Evolutionary conservation across 2,329 filamentous ascomycete species (phyloP), one percentile per base, ranked within the genome.

Genomic region (Aureobasidium mangrovei): DNA sequence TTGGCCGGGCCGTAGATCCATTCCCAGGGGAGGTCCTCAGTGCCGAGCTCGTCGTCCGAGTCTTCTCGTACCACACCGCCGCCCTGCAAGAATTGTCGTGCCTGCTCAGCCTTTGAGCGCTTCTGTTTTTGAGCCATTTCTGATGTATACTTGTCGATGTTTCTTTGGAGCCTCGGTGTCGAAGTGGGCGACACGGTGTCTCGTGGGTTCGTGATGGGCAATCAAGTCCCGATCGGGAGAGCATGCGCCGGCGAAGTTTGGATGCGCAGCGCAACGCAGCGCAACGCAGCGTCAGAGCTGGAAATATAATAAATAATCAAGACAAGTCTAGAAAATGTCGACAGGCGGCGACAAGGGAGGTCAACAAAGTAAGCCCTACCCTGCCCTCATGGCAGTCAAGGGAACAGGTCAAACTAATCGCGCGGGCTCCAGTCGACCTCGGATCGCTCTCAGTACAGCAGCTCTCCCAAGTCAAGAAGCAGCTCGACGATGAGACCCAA

Each of bases 401-500:
- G 1, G n/a, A n/a, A 45, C 2, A 39, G 6, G 7, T 4, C 4
- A 40, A 32, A 40, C 46, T 49, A 27, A 49, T 9, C n/a, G 35
- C 28, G 62, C 56, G 7, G 18, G 35, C 6, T 36, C 41, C 63
- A 77, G 78, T 88, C 62, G 83, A 87, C 67, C 77, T 98, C 64
- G 82, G 85, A 63, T 83, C 80, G 58, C 85, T 98, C 64, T 86
- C 85, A 63, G 78, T 85, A 28, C 87, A 88, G 61, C 91, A 96
- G 73, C 86, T 98, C 61, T 85, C 83, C 62, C 83, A 89, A 63
- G 85, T 98, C 62, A 96, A 98, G 77, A 90, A 93, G 70, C 91
- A 96, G 70, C 85, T 98, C 61, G 91, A 95, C 70, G 85, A 93
- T 65, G 93, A 98, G 73, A 85, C 98, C 60, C 89, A 95, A 69